Percentiles rank a stretch among this genome's conserved stretches.
Conservation (phyloP, 106 monocot species). For the Vanilla planifolia region DNA sequence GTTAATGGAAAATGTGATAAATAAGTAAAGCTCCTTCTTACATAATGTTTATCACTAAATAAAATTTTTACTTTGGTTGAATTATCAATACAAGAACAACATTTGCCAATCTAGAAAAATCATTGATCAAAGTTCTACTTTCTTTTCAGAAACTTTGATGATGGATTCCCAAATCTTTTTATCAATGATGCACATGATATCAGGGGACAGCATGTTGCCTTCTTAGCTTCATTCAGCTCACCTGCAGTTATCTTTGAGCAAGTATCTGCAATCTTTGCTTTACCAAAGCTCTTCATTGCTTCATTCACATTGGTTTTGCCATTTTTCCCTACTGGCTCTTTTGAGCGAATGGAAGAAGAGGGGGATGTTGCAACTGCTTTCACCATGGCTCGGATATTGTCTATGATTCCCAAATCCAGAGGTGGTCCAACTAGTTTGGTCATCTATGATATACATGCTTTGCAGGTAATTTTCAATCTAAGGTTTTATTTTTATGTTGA, state of each 20-base stretch:
- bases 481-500: background rate
- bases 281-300: constrained; percentile 86
- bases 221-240: constrained; percentile 89
- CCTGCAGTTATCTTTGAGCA: constrained; percentile 94
- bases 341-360: constrained; percentile 96
- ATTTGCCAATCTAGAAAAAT: background rate
- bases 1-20: too few relatives aligned
- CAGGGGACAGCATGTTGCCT: constrained; percentile 94
- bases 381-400: constrained; percentile 90
- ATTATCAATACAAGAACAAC: background rate
- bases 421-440: constrained; percentile 95
- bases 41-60: too few relatives aligned
- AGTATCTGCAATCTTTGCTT: constrained; percentile 89
- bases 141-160: constrained; percentile 81
- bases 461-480: constrained; percentile 49
- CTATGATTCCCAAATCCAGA: constrained; percentile 86
- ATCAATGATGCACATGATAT: constrained; percentile 92
- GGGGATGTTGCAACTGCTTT: constrained; percentile 97
- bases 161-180: constrained; percentile 96
- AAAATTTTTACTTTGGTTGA: background rate
- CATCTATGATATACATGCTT: constrained; percentile 93
- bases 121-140: background rate
- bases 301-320: constrained; percentile 92
- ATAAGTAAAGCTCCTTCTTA: too few relatives aligned
- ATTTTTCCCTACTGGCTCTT: constrained; percentile 96